Percentiles rank a stretch among this genome's conserved stretches.
These are phyloP conservation scores for Anethum foeniculum DNA, from an alignment of 140 eudicot species.

Conservation along the genomic window DNA sequence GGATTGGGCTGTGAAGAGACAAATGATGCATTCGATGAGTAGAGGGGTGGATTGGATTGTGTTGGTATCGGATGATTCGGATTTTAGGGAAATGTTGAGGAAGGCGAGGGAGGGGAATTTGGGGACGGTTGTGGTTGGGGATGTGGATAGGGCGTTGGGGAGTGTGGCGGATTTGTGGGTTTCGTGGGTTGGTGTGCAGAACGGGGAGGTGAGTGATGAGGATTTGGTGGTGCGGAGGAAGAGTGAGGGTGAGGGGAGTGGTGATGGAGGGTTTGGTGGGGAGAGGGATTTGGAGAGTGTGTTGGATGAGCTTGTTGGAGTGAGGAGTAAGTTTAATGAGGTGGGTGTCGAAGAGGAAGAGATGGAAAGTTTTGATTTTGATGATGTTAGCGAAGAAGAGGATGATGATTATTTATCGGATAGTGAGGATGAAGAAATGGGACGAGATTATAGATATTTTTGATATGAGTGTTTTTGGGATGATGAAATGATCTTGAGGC, in stretches of 20 bases:
- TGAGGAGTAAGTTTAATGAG: slow-evolving; percentile 24
- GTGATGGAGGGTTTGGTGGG: slow-evolving; percentile 25
- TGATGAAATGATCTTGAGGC: not conserved
- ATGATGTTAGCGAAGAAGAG: slow-evolving; percentile 18
- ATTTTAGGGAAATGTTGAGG: slow-evolving; percentile 70
- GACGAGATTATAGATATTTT: slow-evolving; percentile 28
- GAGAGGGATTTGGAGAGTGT: slow-evolving; percentile 36
- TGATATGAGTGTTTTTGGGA: slow-evolving; percentile 4
- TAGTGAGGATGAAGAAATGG: slow-evolving; percentile 49
- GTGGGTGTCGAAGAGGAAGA: slow-evolving; percentile 27
- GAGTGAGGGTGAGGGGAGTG: slow-evolving; percentile 21
- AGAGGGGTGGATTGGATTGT: slow-evolving; percentile 91
- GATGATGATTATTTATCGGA: slow-evolving; percentile 47
- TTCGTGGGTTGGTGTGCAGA: slow-evolving; percentile 70
- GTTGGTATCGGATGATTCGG: slow-evolving; percentile 90
- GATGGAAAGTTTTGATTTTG: slow-evolving; percentile 13
- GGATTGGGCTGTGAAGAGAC: slow-evolving; percentile 91
- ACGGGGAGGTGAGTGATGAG: slow-evolving; percentile 66
- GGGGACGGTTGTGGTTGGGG: slow-evolving; percentile 97
- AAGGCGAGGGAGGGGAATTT: slow-evolving; percentile 64
- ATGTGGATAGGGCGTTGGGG: slow-evolving; percentile 74
- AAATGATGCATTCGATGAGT: slow-evolving; percentile 73
- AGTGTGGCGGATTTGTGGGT: slow-evolving; percentile 90
- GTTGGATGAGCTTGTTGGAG: slow-evolving; percentile 44
- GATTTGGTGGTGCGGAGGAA: slow-evolving; percentile 50